Evolutionary conservation across 768 basidiomycete genomes (phyloP).

Genomic region (Collybia sordida): DNA sequence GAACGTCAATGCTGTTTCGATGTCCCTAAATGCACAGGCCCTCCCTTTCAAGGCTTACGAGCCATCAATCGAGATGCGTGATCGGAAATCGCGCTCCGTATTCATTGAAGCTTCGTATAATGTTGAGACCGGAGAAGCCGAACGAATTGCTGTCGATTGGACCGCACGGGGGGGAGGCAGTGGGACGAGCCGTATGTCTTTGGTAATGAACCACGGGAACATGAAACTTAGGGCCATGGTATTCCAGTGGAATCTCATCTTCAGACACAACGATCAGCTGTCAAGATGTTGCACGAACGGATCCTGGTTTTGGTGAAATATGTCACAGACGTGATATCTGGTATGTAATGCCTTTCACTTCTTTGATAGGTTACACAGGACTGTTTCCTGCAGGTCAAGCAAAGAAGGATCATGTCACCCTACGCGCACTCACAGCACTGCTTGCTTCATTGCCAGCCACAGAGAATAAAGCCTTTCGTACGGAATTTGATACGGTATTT

Average conservation of each 20-base stretch:
- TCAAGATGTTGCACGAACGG: slow-evolving; percentile 95
- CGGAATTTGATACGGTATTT: slow-evolving; percentile 86
- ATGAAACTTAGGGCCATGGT: slow-evolving; percentile 2
- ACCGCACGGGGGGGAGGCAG: slow-evolving; percentile 84
- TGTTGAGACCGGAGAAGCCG: slow-evolving; percentile 97
- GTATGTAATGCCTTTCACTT: slow-evolving; percentile 35
- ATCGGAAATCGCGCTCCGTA: slow-evolving; percentile 71
- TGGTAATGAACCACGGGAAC: background rate
- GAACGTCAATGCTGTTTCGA: slow-evolving; percentile 11
- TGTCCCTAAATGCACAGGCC: slow-evolving; percentile 55
- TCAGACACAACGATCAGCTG: slow-evolving; percentile 89
- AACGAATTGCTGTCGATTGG: slow-evolving; percentile 98
- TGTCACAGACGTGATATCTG: slow-evolving; percentile 71
- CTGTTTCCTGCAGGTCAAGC: slow-evolving; percentile 52
- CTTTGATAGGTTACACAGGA: background rate
- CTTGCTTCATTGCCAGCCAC: slow-evolving; percentile 88
- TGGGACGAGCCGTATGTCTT: slow-evolving; percentile 70
- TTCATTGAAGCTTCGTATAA: slow-evolving; percentile 86
- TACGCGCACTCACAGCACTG: slow-evolving; percentile 84
- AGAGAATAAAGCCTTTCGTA: slow-evolving; percentile 76
- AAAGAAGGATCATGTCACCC: slow-evolving; percentile 72
- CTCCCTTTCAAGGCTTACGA: slow-evolving; percentile 95
- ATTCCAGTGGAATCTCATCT: slow-evolving; percentile 83
- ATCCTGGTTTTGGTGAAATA: slow-evolving; percentile 87
- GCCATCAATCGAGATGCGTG: slow-evolving; percentile 82